Evolutionary conservation across 1,284 basidiomycete species (phyloP), one percentile per base, ranked within the genome.

Genomic region (Cutaneotrichosporon sp.): DNA sequence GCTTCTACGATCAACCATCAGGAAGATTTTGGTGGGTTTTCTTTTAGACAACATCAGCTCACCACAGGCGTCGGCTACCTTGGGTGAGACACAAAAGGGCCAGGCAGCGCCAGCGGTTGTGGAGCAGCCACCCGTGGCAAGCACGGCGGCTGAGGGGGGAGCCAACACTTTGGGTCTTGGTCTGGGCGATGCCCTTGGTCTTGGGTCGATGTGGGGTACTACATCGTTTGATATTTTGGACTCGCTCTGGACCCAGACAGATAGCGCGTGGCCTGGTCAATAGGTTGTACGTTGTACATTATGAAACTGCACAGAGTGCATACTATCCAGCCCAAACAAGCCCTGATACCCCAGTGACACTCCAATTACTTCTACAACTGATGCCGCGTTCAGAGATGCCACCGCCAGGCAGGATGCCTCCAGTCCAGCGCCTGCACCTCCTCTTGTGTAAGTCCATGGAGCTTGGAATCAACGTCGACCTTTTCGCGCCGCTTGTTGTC

Each of bases 391-490:
- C 52, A 58, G n/a, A 54, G 42, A 17, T 52, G 48, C 57, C 57
- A 59, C 15, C 57, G 44, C 34, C 41, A 59, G 7, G 39, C 51
- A 15, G 57, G 57, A 36, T 59, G 54, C 50, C 51, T 55, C 57
- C 57, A 55, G 53, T 59, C 57, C 12, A 59, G 38, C 1, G 48
- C 57, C 48, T 58, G 47, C n/a, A 58, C 50, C 33, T 55, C 51
- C 26, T 44, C 4, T 8, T 42, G 37, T 3, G 51, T 37, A 30
- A 35, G 22, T 33, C 49, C 53, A 2, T 35, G 47, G 15, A 59
- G 53, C 39, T 30, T 36, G 4, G 35, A 30, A 18, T 46, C 45
- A 10, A 46, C 30, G 35, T 59, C 51, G 18, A 53, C 23, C 36
- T 45, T 47, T 17, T 47, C 36, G 20, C 57, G 53, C 17, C 45